Evolutionary conservation across 2,329 filamentous ascomycete genomes (phyloP).

Genomic region (Sporothrix pallida): DNA sequence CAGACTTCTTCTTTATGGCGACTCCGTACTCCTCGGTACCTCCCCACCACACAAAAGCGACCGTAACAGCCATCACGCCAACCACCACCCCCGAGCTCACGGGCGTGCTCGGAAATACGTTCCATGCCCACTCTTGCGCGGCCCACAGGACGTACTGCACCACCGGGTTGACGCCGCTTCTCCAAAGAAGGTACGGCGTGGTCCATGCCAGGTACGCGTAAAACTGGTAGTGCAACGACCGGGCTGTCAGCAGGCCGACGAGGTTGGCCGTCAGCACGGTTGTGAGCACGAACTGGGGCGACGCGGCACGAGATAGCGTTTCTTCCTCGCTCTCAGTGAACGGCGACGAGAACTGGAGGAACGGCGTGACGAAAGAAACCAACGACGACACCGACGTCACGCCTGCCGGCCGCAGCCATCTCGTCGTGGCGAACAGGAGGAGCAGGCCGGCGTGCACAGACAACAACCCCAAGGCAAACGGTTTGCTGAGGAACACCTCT

Average conservation of each 20-base stretch:
- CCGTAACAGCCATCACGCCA: conserved; percentile 68
- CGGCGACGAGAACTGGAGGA: conserved; percentile 18
- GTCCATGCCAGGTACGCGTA: conserved; percentile 91
- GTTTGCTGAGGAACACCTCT: conserved; percentile 71
- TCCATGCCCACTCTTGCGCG: conserved; percentile 91
- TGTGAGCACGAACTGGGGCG: conserved; percentile 75
- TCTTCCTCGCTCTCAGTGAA: conserved; percentile 56
- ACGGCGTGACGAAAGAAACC: conserved; percentile 28
- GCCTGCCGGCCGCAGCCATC: conserved; percentile 74
- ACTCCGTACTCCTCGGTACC: conserved; percentile 52
- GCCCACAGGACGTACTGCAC: conserved; percentile 73
- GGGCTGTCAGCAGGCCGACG: conserved; percentile 82
- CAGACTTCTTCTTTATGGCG: conserved; percentile 35
- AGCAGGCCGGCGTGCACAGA: conserved; percentile 70
- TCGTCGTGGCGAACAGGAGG: conserved; percentile 65
- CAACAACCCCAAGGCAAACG: conserved; percentile 72
- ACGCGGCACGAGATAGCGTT: conserved; percentile 64
- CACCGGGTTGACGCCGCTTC: conserved; percentile 70
- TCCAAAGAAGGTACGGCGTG: conserved; percentile 86
- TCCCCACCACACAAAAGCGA: conserved; percentile 66
- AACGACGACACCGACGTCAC: conserved; percentile 49
- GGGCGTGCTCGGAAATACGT: conserved; percentile 80
- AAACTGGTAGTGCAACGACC: conserved; percentile 94
- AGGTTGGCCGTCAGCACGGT: conserved; percentile 76
- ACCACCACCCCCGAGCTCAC: conserved; percentile 69